Evolutionary conservation across 257 asterid genomes (phyloP).

Genomic region (Scutellaria minor): DNA sequence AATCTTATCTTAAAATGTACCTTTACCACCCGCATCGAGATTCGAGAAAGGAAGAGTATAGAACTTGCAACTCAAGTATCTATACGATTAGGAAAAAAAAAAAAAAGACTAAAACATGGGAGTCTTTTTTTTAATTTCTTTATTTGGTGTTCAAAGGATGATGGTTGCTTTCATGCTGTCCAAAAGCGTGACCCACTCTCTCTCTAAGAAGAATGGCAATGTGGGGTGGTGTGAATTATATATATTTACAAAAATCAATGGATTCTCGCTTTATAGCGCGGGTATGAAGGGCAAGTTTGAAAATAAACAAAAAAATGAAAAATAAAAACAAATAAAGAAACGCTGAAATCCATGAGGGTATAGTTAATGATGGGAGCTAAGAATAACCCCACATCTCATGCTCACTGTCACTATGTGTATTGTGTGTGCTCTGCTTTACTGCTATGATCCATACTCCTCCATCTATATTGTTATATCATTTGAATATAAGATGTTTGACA

Average conservation of each 20-base stretch:
- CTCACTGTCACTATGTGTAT: conserved; percentile 40
- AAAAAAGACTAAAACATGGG: conserved; percentile 26
- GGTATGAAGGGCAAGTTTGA: conserved; percentile 64
- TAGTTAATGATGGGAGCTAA: conserved; percentile 53
- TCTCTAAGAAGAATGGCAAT: conserved; percentile 24
- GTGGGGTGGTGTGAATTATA: conserved; percentile 32
- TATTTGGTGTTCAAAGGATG: conserved; percentile 37
- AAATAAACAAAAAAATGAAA: conserved; percentile 17
- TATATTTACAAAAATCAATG: conserved; percentile 45
- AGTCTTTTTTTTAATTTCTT: not conserved
- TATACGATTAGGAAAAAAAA: conserved; percentile 10
- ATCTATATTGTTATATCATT: conserved; percentile 8
- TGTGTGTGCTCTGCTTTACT: conserved; percentile 17
- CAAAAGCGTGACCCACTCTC: conserved; percentile 35
- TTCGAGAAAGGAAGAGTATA: conserved; percentile 44
- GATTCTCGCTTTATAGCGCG: conserved; percentile 75
- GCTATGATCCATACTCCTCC: conserved; percentile 22
- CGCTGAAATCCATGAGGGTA: conserved; percentile 91
- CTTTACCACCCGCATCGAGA: conserved; percentile 56
- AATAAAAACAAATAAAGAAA: conserved; percentile 33
- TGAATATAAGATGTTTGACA: conserved; percentile 42
- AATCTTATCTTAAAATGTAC: conserved; percentile 34
- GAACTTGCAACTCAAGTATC: conserved; percentile 44
- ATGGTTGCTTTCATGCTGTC: conserved; percentile 44
- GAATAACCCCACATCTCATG: conserved; percentile 50